These are phyloP conservation scores for Austroboletus novae-zelandiae DNA, from an alignment of 1,284 basidiomycete genomes.

Conservation along the genomic window DNA sequence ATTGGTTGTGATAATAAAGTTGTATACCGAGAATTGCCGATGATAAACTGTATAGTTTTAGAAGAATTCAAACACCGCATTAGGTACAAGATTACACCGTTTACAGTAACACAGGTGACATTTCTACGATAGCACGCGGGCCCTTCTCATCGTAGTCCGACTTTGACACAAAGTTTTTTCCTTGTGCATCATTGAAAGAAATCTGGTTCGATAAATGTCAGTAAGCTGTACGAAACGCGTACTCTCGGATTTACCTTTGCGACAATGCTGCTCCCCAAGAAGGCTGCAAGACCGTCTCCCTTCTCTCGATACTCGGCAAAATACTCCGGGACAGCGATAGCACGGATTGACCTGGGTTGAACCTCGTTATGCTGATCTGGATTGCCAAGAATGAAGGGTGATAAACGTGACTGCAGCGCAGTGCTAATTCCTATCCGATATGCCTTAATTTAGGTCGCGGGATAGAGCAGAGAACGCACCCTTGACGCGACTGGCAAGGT, in stretches of 20 bases:
- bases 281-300: conserved; percentile 80
- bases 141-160: conserved; percentile 70
- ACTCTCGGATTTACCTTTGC: conserved; percentile 63
- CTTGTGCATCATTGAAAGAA: conserved; percentile 61
- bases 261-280: conserved; percentile 83
- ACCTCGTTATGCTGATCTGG: conserved; percentile 67
- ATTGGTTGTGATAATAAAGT: conserved; percentile 9
- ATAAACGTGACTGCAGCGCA: conserved; percentile 74
- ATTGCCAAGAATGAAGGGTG: conserved; percentile 61
- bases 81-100: neutral
- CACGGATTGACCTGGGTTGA: conserved; percentile 65
- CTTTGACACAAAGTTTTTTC: conserved; percentile 74
- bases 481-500: conserved; percentile 73
- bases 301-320: conserved; percentile 89
- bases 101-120: conserved; percentile 69
- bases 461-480: conserved; percentile 42
- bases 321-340: conserved; percentile 85
- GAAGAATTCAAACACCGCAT: conserved; percentile 17
- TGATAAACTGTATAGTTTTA: conserved; percentile 31
- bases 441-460: neutral
- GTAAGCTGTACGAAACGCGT: conserved; percentile 1
- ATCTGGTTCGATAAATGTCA: conserved; percentile 28
- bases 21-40: conserved; percentile 8
- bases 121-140: conserved; percentile 69
- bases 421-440: conserved; percentile 53